Percentiles rank a stretch among this genome's conserved stretches.
These are phyloP conservation scores for Mariannaea elegans DNA, from an alignment of 2,329 filamentous ascomycete species.

Conservation along the genomic window DNA sequence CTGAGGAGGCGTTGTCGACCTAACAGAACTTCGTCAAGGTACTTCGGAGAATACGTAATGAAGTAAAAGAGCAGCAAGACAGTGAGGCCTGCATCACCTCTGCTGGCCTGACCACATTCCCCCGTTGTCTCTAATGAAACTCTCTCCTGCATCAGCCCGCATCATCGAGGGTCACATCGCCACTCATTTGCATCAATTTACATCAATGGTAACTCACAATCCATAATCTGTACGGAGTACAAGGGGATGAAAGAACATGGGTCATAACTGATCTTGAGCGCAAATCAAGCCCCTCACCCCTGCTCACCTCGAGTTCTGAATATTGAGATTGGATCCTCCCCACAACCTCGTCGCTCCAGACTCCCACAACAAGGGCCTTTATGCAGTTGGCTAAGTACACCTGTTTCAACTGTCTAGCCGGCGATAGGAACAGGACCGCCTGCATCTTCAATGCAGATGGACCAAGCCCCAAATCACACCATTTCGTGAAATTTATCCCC, in stretches of 20 bases:
- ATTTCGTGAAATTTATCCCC: conserved; percentile 31
- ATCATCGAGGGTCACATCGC: conserved; percentile 39
- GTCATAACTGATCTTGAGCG: conserved; percentile 11
- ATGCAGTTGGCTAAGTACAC: conserved; percentile 38
- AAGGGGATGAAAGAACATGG: conserved; percentile 26
- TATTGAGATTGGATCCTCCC: conserved; percentile 36
- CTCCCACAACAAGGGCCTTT: conserved; percentile 23
- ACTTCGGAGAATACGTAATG: conserved; percentile 15
- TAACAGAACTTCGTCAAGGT: conserved; percentile 15
- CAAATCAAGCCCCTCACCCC: conserved; percentile 31
- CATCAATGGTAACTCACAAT: conserved; percentile 4
- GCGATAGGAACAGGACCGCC: conserved; percentile 28
- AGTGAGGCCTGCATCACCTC: conserved; percentile 35
- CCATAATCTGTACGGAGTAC: conserved; percentile 26
- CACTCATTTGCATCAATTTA: conserved; percentile 31
- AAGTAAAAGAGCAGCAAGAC: conserved; percentile 33
- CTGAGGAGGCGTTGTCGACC: conserved; percentile 22
- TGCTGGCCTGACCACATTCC: conserved; percentile 33
- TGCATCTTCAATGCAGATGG: conserved; percentile 27
- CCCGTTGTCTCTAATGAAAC: conserved; percentile 24
- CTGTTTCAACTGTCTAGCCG: conserved; percentile 30
- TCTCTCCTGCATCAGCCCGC: conserved; percentile 31
- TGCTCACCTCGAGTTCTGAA: conserved; percentile 29
- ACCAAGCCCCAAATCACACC: conserved; percentile 39
- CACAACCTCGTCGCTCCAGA: conserved; percentile 15